Base-by-base conservation (phyloP, 352 stramenopile species). In the Pythium utonaiense region DNA sequence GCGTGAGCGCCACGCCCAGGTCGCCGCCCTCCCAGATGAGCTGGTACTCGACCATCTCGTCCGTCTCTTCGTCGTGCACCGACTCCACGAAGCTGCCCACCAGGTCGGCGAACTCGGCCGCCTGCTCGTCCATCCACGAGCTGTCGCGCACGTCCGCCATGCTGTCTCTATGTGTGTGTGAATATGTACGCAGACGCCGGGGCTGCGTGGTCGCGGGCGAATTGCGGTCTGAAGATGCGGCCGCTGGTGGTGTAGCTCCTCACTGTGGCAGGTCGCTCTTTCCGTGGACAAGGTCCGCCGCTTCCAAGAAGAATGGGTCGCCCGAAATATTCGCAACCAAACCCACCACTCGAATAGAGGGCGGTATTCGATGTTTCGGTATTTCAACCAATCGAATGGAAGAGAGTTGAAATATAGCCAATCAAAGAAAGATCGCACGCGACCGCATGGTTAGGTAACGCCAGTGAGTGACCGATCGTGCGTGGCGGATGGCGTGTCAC, bases 11-110 rank as follows among this genome's bases (percentile, higher is more conserved):
- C 22, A 95, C 82, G 50, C 85, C 85, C 58, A 95, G 60, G 62
- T 95, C 85, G 31, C 85, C 85, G 33, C 85, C 85, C 57, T 95
- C 85, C 85, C 85, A 95, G 66, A 95, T 95, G 55, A 95, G 76
- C 66, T 95, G 85, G 73, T 95, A 95, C 72, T 95, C 85, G 60
- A 90, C 67, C 68, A 91, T 87, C 60, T 93, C 81, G 62, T 94
- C 85, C 57, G 83, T 93, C 45, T 91, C 80, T 50, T 74, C 75
- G 64, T 93, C 83, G 53, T 89, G 77, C 12, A 93, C 83, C 19
- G 83, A 93, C 60, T 92, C 83, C 22, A 93, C 83, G 62, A 95
- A 95, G 72, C 78, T 90, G 33, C 83, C 84, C 14, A 95, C 83
- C 45, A 95, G 68, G 65, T 95, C 83, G 30, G 75, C 70, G 62